Base-by-base conservation (phyloP, 2,329 filamentous ascomycete genomes). In the Fusarium vanettenii region DNA sequence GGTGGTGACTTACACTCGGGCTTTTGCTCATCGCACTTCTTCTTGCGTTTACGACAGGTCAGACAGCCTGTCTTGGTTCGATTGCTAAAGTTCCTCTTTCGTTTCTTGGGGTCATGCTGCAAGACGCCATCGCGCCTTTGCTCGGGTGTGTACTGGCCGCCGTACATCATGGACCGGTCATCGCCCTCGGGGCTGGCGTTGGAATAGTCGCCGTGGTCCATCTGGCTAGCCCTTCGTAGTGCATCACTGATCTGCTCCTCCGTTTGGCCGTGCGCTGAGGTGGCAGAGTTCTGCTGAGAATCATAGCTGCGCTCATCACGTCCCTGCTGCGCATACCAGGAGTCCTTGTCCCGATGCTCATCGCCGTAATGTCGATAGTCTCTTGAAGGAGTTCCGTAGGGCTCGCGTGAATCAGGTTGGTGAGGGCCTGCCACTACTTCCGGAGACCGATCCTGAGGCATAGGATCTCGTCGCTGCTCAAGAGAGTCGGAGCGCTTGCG, bases 21-120 rank as follows among this genome's bases (percentile, higher is more conserved):
- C 82, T 97, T 97, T 64, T 90, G 90, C 86, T 98, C 97, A 81
- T 98, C 96, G 81, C 97, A 98, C 85, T 98, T 98, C 91, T 98
- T 98, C 89, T 98, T 98, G 69, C 96, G 90, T 81, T 91, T 91
- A 70, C 96, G 90, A 82, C 96, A 98, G 7, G 96, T 98, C 84
- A 97, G 91, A 82, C 96, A 98, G 35, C 95, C 95, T 11, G 95
- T 98, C 85, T 98, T 98, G 22, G 96, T 98, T 69, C 96, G 90
- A 83, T 98, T 98, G 85, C 95, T 97, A 80, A 98, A 98, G 80
- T 94, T 94, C 43, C 92, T 88, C 83, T 94, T 94, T 59, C 92
- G 85, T 82, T 93, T 93, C 82, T 93, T 93, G 5, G 89, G 86
- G 75, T 92, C 90, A 6, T 88, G 88, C 78, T 91, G 89, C 39